A percentile compares a stretch with the other conserved stretches of the same genome.
Conservation (phyloP, 768 basidiomycete genomes). For the Amanita muscaria region DNA sequence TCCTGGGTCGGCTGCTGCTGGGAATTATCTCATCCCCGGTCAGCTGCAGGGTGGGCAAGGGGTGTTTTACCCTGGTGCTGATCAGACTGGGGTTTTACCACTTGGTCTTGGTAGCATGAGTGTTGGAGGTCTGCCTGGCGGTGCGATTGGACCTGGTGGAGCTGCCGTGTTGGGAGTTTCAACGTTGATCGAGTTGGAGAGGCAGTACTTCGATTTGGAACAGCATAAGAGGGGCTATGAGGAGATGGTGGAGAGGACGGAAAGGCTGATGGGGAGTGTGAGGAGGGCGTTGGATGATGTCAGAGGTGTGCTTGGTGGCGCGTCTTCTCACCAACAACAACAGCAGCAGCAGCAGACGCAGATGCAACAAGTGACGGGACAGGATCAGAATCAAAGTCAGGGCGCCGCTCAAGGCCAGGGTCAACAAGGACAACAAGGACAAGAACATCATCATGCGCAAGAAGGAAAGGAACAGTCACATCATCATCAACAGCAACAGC, state of each 20-base stretch:
- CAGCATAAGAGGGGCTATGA: constrained; percentile 58
- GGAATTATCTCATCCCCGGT: constrained; percentile 34
- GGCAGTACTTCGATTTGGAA: constrained; percentile 58
- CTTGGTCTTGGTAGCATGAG: constrained; percentile 20
- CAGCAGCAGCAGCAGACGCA: neutral
- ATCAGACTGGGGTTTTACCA: constrained; percentile 22
- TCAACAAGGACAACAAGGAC: no score
- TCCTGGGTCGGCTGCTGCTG: constrained; percentile 18
- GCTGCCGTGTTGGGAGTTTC: constrained; percentile 22
- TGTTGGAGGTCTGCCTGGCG: neutral
- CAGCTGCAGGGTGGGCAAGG: constrained; percentile 23
- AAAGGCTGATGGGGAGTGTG: constrained; percentile 61
- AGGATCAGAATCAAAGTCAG: no score
- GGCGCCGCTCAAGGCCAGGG: no score
- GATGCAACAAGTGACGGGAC: neutral
- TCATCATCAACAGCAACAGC: constrained; percentile 5
- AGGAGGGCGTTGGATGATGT: constrained; percentile 74
- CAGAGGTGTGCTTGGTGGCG: constrained; percentile 27
- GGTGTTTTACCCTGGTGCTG: constrained; percentile 13
- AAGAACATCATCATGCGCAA: no score
- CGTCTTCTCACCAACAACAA: neutral
- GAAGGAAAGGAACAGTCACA: constrained; percentile 5
- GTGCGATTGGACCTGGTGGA: no score
- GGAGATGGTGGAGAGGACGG: constrained; percentile 70
- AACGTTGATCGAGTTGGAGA: constrained; percentile 54